phyloP scores from a whole-genome alignment of 805 yeast genomes.

The Kurtzmaniella cleridarum region DNA sequence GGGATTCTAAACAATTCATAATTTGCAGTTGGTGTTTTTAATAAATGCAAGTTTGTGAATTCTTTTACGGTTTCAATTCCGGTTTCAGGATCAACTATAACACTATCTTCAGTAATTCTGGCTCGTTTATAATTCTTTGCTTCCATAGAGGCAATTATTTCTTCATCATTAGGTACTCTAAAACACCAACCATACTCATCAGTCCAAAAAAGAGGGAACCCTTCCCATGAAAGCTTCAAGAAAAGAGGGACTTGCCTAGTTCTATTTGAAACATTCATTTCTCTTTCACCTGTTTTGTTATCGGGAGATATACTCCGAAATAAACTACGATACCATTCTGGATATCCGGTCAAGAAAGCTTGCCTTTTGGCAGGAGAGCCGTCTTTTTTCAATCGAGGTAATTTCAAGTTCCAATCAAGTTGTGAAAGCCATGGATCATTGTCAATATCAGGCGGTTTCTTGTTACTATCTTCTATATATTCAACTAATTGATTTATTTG shows the following conservation, averaged over 20 bases:
- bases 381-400: constrained; percentile 55
- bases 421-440: constrained; percentile 89
- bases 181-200: constrained; percentile 87
- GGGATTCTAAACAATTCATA: constrained; percentile 66
- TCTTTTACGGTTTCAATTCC: constrained; percentile 9
- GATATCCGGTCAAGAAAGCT: constrained; percentile 78
- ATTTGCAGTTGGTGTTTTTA: neutral
- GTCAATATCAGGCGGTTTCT: constrained; percentile 24
- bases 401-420: constrained; percentile 76
- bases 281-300: constrained; percentile 29
- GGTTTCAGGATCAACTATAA: constrained; percentile 16
- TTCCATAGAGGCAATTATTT: constrained; percentile 20
- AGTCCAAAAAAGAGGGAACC: constrained; percentile 76
- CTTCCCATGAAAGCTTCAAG: constrained; percentile 79
- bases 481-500: constrained; percentile 51
- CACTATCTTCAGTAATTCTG: constrained; percentile 24
- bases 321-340: constrained; percentile 82
- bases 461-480: constrained; percentile 32
- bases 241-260: constrained; percentile 74
- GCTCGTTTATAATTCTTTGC: constrained; percentile 35
- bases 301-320: constrained; percentile 25
- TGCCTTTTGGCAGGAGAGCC: constrained; percentile 70
- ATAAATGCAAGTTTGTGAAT: neutral
- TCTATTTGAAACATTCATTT: constrained; percentile 60
- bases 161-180: constrained; percentile 43